Evolutionary conservation across 768 basidiomycete species (phyloP).

Genomic region (Naganishia friedmannii): DNA sequence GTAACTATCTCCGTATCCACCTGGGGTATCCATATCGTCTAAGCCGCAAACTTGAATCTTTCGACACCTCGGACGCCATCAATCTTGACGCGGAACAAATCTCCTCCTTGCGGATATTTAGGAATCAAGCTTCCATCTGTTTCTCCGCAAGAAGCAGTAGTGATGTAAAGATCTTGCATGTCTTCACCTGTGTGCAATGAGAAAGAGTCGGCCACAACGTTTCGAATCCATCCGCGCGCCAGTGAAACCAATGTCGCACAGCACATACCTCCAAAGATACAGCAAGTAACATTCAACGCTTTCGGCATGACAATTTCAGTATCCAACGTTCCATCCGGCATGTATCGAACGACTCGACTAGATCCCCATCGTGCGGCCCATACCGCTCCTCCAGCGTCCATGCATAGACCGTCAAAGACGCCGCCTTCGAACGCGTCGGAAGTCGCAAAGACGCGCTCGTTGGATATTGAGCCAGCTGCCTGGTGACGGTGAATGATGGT

Average conservation of each 20-base stretch:
- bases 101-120: conserved; percentile 30
- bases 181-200: conserved; percentile 19
- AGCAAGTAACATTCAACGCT: conserved; percentile 38
- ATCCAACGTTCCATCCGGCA: conserved; percentile 36
- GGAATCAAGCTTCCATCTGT: conserved; percentile 5
- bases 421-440: conserved; percentile 34
- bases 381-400: conserved; percentile 44
- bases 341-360: conserved; percentile 41
- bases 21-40: neutral
- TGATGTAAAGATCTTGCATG: conserved; percentile 31
- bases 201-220: neutral
- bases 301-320: conserved; percentile 34
- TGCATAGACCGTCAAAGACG: conserved; percentile 45
- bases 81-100: conserved; percentile 32
- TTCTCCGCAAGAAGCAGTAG: conserved; percentile 24
- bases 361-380: conserved; percentile 49
- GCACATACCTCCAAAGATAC: conserved; percentile 38
- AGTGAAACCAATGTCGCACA: no score
- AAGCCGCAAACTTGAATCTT: conserved; percentile 29
- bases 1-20: neutral
- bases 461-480: conserved; percentile 34
- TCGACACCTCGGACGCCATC: conserved; percentile 32
- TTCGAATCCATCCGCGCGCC: neutral
- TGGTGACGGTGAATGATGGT: neutral
- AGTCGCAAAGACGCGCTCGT: conserved; percentile 34